phyloP scores from a whole-genome alignment of 306 rosid species.

The Astragalus membranaceus region DNA sequence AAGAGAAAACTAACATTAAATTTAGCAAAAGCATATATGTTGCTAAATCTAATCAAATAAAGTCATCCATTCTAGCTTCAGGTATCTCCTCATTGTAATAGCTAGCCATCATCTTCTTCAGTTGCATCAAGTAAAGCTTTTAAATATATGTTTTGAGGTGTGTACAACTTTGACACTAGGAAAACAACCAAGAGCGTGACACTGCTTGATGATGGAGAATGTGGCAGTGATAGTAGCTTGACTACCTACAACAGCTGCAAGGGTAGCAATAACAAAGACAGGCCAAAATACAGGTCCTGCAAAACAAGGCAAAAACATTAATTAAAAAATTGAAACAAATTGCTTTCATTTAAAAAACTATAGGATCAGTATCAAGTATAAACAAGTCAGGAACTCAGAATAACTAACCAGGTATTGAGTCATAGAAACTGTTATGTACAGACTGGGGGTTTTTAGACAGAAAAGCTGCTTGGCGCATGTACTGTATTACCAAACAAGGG shows the following conservation, averaged over 20 bases:
- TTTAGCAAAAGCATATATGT: too few species aligned
- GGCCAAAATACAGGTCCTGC: constrained; percentile 76
- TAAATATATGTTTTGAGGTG: constrained; percentile 55
- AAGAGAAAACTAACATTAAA: too few species aligned
- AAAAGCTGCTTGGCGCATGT: constrained; percentile 92
- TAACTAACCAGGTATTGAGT: constrained; percentile 72
- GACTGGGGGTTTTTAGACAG: constrained; percentile 45
- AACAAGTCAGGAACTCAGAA: constrained; percentile 12
- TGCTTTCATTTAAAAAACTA: neutral
- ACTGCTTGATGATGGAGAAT: constrained; percentile 82
- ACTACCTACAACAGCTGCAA: constrained; percentile 79
- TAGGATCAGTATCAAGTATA: constrained; percentile 8
- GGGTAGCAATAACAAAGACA: constrained; percentile 64
- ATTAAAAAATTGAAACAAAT: constrained; percentile 3
- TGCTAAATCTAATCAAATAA: too few species aligned
- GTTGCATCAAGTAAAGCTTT: too few species aligned
- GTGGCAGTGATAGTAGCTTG: constrained; percentile 82
- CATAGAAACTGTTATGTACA: constrained; percentile 49
- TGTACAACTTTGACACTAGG: constrained; percentile 16
- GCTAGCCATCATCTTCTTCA: too few species aligned
- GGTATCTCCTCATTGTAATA: too few species aligned
- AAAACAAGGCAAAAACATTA: neutral
- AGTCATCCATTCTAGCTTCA: too few species aligned
- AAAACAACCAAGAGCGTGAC: constrained; percentile 59
- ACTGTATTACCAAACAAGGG: constrained; percentile 84